Base-by-base conservation (phyloP, 768 basidiomycete genomes). In the Macrolepiota albuminosa region DNA sequence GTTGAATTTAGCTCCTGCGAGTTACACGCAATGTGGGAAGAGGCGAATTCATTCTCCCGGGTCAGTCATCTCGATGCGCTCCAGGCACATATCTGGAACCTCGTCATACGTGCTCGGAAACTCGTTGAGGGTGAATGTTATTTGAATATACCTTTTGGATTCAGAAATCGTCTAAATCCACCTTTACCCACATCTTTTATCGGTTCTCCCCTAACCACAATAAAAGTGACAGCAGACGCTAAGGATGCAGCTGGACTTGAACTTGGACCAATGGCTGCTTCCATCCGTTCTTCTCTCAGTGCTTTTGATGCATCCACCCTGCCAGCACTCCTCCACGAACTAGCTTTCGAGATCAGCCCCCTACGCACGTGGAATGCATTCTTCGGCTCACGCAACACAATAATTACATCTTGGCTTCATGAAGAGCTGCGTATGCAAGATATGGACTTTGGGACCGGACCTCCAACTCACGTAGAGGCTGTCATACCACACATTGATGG, bases 21-120 rank as follows among this genome's bases (percentile, higher is more conserved):
- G 52, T 50, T 76, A 11, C 52, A 67, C 6, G 63, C 66, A n/a
- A 73, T 76, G 43, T 75, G 73, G 71, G 56, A 67, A 46, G 71
- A 65, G 24, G 70, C 71, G 8, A 53, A 58, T 11, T 63, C 60
- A 16, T 43, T 52, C 33, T 52, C 58, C 24, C 29, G 50, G 36
- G 61, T 74, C 62, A 75, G 73, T 59, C 71, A 72, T 60, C 68
- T 74, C 26, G 75, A 75, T 63, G 70, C 71, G 9, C 69, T 76
- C 21, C 70, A 72, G 29, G 74, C 75, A 4, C 73, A 74, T 60
- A 43, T 77, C 6, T 77, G 76, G 75, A 57, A 59, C 9, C 64
- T 67, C n/a, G 65, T 75, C 39, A 70, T 72, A 48, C 68, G 70
- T 49, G 73, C 73, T 21, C 69, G 70, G 33, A 60, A 58, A 11